Conservation (phyloP, 2,329 filamentous ascomycete species). For the Fusarium sp. region DNA sequence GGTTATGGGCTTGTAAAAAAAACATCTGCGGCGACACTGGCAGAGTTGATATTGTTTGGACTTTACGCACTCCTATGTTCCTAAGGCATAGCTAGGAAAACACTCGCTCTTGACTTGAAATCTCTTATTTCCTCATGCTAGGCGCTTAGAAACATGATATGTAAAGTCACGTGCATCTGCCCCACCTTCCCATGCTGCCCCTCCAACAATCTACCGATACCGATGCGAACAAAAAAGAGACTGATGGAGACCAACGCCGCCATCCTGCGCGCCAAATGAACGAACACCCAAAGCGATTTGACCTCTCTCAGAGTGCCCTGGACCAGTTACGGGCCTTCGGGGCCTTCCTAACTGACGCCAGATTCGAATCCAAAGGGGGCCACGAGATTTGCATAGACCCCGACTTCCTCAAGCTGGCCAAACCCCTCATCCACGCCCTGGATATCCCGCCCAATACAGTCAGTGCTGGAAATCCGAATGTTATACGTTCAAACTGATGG, state of each 20-base stretch:
- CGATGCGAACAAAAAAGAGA: background rate
- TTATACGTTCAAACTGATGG: background rate
- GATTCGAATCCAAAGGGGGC: background rate
- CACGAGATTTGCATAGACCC: background rate
- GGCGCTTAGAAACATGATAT: background rate
- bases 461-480: background rate
- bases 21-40: background rate
- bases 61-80: background rate
- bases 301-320: background rate
- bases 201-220: background rate
- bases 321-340: background rate
- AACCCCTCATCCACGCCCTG: background rate
- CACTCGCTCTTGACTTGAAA: background rate
- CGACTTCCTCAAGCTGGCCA: background rate
- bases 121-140: background rate
- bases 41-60: background rate
- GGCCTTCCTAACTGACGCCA: background rate
- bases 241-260: background rate
- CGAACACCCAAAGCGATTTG: background rate
- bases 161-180: background rate
- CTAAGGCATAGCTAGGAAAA: background rate
- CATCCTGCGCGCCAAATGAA: background rate
- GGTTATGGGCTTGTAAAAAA: background rate
- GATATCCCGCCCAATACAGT: background rate
- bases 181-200: background rate